Base-by-base conservation (phyloP, 768 basidiomycete genomes). In the Lentinula detonsa region DNA sequence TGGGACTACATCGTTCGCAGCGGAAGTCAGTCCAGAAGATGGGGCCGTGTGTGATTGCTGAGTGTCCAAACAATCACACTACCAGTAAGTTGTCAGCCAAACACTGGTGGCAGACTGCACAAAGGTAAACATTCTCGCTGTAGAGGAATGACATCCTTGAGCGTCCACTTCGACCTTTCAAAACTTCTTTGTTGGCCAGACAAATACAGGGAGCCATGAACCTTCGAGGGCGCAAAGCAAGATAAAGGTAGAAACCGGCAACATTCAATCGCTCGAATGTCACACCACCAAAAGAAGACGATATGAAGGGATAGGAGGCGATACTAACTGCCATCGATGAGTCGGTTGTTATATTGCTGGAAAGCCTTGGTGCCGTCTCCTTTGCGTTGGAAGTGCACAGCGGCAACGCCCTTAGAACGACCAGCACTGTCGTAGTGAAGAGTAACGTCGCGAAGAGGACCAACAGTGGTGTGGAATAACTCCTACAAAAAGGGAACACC, bases 291-390 rank as follows among this genome's bases (percentile, higher is more conserved):
- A 60, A 69, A 72, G 74, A 72, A 74, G 70, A 76, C 67, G 73
- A 71, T 72, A 73, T 70, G 72, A 67, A 70, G 66, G 34, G 28
- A 62, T 72, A 74, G 72, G 74, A 80, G 81, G 78, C 79, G 85
- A 83, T 91, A 98, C 97, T 94, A 91, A 99, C 97, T 97, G 81
- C 95, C 94, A 89, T 99, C 97, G 86, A 99, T 95, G 78, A 98
- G 90, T 73, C 97, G 90, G 79, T 92, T 93, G 84, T 99, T 93
- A 81, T 98, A 99, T 65, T 92, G 85, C 68, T 90, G 83, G 75
- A 87, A 95, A 2, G 97, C 97, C 81, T 89, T 93, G 72, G 86
- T 86, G 61, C 89, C 97, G 69, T 95, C 93, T 61, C 94, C 95
- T 69, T 87, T 89, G 69, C 83, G 85, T 67, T 80, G 78, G 82